Evolutionary conservation across 352 stramenopile genomes (phyloP).

Genomic region (Paralagenidium karlingii): DNA sequence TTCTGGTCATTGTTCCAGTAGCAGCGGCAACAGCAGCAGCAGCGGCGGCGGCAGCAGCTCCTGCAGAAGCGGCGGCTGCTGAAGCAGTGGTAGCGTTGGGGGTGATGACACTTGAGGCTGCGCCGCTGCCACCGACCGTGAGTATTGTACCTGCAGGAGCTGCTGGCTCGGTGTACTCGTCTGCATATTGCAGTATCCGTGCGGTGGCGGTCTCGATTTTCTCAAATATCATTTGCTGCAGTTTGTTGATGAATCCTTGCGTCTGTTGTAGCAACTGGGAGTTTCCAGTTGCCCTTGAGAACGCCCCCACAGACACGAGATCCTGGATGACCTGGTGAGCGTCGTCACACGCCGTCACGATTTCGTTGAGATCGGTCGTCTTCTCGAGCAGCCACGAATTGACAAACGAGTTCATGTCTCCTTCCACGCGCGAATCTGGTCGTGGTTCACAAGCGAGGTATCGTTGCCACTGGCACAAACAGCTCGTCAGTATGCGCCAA

Average conservation of each 20-base stretch:
- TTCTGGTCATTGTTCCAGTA: too few relatives aligned
- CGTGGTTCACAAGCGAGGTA: constrained; percentile 60
- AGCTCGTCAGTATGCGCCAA: not conserved
- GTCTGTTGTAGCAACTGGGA: constrained; percentile 21
- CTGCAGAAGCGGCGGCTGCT: too few relatives aligned
- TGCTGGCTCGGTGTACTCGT: constrained; percentile 53
- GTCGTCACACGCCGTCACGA: constrained; percentile 32
- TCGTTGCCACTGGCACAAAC: constrained; percentile 39
- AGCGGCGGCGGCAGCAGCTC: too few relatives aligned
- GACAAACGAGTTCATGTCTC: constrained; percentile 73
- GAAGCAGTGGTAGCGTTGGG: too few relatives aligned
- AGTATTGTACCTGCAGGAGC: too few relatives aligned
- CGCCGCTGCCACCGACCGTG: too few relatives aligned
- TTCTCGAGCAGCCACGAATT: constrained; percentile 63
- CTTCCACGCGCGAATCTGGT: constrained; percentile 48
- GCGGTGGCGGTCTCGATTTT: constrained; percentile 53
- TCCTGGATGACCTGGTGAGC: constrained; percentile 52
- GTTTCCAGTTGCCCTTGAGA: constrained; percentile 45
- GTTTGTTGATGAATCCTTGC: constrained; percentile 23
- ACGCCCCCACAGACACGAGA: constrained; percentile 32
- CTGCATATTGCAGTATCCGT: constrained; percentile 55
- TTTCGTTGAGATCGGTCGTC: constrained; percentile 24
- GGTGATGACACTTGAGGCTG: too few relatives aligned
- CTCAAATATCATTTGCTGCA: constrained; percentile 39
- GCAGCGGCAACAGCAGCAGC: too few relatives aligned